These are phyloP conservation scores for Erucastrum elatum DNA, from an alignment of 345 rosid species.

Conservation along the genomic window DNA sequence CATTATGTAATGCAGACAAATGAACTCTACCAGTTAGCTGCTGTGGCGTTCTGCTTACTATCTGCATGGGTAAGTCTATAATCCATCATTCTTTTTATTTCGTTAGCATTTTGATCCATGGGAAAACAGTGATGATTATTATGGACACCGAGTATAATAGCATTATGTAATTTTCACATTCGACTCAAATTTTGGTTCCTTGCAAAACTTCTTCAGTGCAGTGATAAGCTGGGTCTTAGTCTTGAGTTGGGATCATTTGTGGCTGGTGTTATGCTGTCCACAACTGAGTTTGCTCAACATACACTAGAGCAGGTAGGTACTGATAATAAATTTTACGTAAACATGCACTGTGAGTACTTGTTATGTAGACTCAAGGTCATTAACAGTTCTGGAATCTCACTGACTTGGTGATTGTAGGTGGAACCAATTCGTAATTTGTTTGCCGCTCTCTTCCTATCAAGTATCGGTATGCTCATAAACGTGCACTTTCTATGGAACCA, in stretches of 20 bases:
- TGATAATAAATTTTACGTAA: background rate
- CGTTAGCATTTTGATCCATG: background rate
- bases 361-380: constrained; percentile 4
- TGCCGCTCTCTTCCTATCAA: constrained; percentile 94
- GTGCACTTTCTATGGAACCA: constrained; percentile 99
- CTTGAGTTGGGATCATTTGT: constrained; percentile 98
- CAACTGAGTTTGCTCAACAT: constrained; percentile 92
- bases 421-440: constrained; percentile 97
- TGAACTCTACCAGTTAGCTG: constrained; percentile 98
- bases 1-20: constrained; percentile 64
- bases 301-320: constrained; percentile 98
- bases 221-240: constrained; percentile 99
- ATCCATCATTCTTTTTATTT: constrained; percentile 8
- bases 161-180: background rate
- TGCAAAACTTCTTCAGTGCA: constrained; percentile 72
- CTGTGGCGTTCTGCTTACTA: constrained; percentile 95
- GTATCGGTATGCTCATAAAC: constrained; percentile 98
- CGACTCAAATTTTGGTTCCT: constrained; percentile 29
- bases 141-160: background rate
- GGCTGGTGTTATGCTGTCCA: constrained; percentile 99
- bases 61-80: constrained; percentile 92
- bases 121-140: constrained; percentile 1
- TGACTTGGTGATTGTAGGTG: constrained; percentile 54
- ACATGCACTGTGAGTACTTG: background rate
- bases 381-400: constrained; percentile 2